Conservation (phyloP, 331 rosid genomes). For the Saraca asoca region DNA sequence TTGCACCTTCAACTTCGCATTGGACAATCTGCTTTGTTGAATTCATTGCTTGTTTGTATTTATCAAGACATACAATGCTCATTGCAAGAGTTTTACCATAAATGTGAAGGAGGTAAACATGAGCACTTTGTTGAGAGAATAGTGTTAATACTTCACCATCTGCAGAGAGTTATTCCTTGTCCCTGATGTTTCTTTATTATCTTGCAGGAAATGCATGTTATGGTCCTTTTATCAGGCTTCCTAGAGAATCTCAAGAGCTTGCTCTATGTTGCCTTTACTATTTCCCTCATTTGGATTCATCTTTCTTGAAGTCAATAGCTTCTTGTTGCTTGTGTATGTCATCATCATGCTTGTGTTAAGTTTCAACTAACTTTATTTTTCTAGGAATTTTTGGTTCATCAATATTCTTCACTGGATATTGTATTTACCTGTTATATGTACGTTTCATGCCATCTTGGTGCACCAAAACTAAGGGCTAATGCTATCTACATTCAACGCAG, state of each 20-base stretch:
- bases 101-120: conserved; percentile 53
- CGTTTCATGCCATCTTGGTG: not conserved
- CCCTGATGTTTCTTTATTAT: conserved; percentile 31
- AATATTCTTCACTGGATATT: conserved; percentile 6
- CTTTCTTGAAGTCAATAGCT: conserved; percentile 60
- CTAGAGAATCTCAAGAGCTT: conserved; percentile 75
- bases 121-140: conserved; percentile 15
- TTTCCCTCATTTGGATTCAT: conserved; percentile 63
- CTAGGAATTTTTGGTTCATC: not conserved
- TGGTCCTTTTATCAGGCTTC: conserved; percentile 81
- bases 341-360: conserved; percentile 14
- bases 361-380: conserved; percentile 22
- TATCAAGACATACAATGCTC: conserved; percentile 59
- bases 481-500: not conserved
- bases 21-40: conserved; percentile 60
- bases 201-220: conserved; percentile 56
- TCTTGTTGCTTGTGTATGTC: conserved; percentile 80
- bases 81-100: conserved; percentile 57
- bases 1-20: conserved; percentile 60
- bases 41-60: conserved; percentile 54
- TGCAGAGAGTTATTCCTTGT: conserved; percentile 17
- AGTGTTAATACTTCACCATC: conserved; percentile 12
- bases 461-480: not conserved
- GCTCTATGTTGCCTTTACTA: conserved; percentile 68
- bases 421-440: conserved; percentile 13